Evolutionary conservation across 1,139 yeast species (phyloP), one percentile per base, ranked within the genome.

Genomic region (Hyphopichia khmerensis): DNA sequence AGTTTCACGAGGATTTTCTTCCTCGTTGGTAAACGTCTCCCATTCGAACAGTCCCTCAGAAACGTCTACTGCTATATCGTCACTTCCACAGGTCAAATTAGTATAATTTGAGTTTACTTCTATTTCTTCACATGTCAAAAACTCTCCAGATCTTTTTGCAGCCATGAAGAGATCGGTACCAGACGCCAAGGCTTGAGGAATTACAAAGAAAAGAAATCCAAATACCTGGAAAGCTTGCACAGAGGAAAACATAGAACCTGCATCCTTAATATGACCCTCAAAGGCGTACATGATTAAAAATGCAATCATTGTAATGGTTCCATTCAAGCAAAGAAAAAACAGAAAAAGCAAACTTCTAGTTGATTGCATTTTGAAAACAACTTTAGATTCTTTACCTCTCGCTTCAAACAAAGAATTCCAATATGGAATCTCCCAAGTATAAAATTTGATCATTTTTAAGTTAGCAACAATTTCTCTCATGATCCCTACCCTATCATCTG

Each of bases 401-500:
- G 69, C 67, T 4, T 61, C 57, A 19, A 72, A 56, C 11, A 82
- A 67, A 35, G 60, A 65, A 2, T 78, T 13, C 81, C 8, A 44
- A 36, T 53, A 55, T 2, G 58, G 53, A 2, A 43, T 21, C 36
- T 55, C 59, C 59, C 60, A 58, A 15, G 55, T 61, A 54, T 83
- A 83, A 50, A 74, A 78, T 62, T 83, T 83, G 64, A 83, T 79
- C 63, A 81, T 72, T 50, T 81, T 80, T 67, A 83, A 69, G 44
- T 80, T 75, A 50, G 69, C 76, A 42, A 84, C 63, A 29, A 82
- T 75, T 53, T 83, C 89, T 43, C 80, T 75, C 56, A 82, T 77
- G 34, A 71, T 62, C 26, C 75, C 68, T 14, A 83, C 82, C 48
- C 89, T 73, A 15, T 57, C 50, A 48, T 82, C 88, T 11, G 84